These are phyloP conservation scores for Cydonia oblonga DNA, from an alignment of 331 rosid species.

Conservation along the genomic window DNA sequence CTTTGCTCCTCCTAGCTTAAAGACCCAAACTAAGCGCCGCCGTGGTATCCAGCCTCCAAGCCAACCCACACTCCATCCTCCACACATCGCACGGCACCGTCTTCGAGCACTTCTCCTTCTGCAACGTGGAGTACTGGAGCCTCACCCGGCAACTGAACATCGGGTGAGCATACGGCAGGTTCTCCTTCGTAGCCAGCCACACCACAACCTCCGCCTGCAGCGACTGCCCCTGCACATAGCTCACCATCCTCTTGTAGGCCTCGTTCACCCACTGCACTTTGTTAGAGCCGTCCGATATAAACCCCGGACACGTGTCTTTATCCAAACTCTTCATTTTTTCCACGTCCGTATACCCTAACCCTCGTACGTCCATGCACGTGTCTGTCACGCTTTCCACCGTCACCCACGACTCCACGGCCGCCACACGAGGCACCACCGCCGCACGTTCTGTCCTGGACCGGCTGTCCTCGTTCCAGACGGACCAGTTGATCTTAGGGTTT, in stretches of 20 bases:
- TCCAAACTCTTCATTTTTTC: slow-evolving; percentile 46
- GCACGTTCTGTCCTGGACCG: neutral
- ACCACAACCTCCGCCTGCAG: slow-evolving; percentile 8
- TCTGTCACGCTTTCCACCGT: slow-evolving; percentile 41
- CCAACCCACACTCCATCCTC: slow-evolving; percentile 44
- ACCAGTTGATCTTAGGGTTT: neutral
- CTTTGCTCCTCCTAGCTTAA: neutral
- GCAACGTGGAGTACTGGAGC: slow-evolving; percentile 23
- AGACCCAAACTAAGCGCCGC: slow-evolving; percentile 53
- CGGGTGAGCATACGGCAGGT: neutral
- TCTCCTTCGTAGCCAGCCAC: slow-evolving; percentile 20
- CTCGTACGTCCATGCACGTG: slow-evolving; percentile 40
- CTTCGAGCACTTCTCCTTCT: slow-evolving; percentile 21
- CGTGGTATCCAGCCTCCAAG: slow-evolving; percentile 57
- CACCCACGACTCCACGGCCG: slow-evolving; percentile 44
- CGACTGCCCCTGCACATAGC: neutral
- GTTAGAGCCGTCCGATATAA: slow-evolving; percentile 38
- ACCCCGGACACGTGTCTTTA: slow-evolving; percentile 85
- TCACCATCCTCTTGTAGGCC: slow-evolving; percentile 55
- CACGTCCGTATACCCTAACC: slow-evolving; percentile 40
- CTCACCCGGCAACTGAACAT: slow-evolving; percentile 33
- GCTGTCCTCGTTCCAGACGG: neutral
- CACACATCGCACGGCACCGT: slow-evolving; percentile 56
- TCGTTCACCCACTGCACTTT: slow-evolving; percentile 69
- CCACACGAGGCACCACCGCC: neutral